Conservation (phyloP, 148 eudicot species). For the Nepenthes mirabilis region DNA sequence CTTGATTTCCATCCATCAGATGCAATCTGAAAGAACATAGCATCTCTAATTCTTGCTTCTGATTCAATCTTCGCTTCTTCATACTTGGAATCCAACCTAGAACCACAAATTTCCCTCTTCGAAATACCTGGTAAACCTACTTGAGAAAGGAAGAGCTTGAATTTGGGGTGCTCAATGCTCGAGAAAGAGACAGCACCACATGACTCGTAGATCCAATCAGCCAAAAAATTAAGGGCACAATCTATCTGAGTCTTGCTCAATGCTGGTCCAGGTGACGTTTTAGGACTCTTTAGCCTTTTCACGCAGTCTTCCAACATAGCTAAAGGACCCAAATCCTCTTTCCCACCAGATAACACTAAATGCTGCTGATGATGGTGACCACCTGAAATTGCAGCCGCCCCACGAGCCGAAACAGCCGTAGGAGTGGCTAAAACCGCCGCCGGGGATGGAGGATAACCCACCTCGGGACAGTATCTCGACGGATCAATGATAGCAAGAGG, state of each 20-base stretch:
- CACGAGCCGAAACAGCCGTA: slow-evolving; percentile 5
- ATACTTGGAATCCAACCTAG: slow-evolving; percentile 61
- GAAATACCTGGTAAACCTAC: slow-evolving; percentile 57
- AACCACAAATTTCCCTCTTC: slow-evolving; percentile 41
- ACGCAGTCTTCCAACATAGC: slow-evolving; percentile 88
- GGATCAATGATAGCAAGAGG: slow-evolving; percentile 59
- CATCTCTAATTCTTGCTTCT: slow-evolving; percentile 58
- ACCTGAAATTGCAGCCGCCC: slow-evolving; percentile 4
- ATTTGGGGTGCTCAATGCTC: slow-evolving; percentile 66
- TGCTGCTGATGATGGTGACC: slow-evolving; percentile 23
- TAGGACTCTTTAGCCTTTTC: slow-evolving; percentile 74
- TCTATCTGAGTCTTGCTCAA: slow-evolving; percentile 56
- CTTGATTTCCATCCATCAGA: slow-evolving; percentile 62
- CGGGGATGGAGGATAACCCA: slow-evolving; percentile 26
- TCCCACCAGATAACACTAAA: slow-evolving; percentile 57
- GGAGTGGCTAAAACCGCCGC: slow-evolving; percentile 13
- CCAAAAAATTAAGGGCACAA: slow-evolving; percentile 44
- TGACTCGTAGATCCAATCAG: slow-evolving; percentile 85
- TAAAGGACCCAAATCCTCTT: slow-evolving; percentile 56
- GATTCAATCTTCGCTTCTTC: slow-evolving; percentile 49
- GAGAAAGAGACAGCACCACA: slow-evolving; percentile 79
- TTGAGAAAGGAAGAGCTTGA: slow-evolving; percentile 63
- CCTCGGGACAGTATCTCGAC: slow-evolving; percentile 32
- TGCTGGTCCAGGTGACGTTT: slow-evolving; percentile 48
- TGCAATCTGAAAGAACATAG: slow-evolving; percentile 67